Evolutionary conservation across 164 flowering plant genomes (phyloP), one percentile per base, ranked within the genome.

Genomic region (Buxus sempervirens): DNA sequence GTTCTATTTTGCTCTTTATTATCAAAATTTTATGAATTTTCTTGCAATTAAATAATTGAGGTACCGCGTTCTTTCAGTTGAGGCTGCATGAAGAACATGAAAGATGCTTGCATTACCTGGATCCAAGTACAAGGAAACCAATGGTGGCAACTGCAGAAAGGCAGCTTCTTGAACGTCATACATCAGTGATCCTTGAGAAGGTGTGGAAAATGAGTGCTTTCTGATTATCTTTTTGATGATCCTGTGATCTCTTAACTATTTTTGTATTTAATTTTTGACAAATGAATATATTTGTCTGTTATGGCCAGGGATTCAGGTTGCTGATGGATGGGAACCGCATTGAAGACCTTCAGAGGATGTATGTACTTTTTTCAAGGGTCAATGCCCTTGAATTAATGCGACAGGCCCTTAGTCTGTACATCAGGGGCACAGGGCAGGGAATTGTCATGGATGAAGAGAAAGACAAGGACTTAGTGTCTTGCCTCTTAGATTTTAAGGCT

Each of bases 51-150:
- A 13, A 22, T 22, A 72, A 54, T 38, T 73, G 48, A 57, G 58
- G 22, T 53, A 10, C 49, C 20, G 10, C 49, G 60, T 71, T 72
- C 45, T 72, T 77, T 70, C 96, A 96, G 99, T 72, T 77, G 58
- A 86, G 99, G 79, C 82, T 96, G 84, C 95, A 93, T 75, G 99
- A 91, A 79, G 99, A 96, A 73, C 86, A 93, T 76, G 99, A 96
- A 74, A 86, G 98, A 71, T 91, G 99, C 67, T 72, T 90, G 53
- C 82, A 88, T 32, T 96, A 93, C 79, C 76, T 96, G 73, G 99
- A 96, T 68, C 80, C 82, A 38, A 77, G 82, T 71, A 96, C 99
- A 16, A 88, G 91, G 71, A 96, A 86, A 72, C 94, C 92, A 61
- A 78, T 96, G 25, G 83, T 93, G 63, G 88, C 87, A 58, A 85